Base-by-base conservation (phyloP, 257 asterid species). In the Orobanche coerulescens region DNA sequence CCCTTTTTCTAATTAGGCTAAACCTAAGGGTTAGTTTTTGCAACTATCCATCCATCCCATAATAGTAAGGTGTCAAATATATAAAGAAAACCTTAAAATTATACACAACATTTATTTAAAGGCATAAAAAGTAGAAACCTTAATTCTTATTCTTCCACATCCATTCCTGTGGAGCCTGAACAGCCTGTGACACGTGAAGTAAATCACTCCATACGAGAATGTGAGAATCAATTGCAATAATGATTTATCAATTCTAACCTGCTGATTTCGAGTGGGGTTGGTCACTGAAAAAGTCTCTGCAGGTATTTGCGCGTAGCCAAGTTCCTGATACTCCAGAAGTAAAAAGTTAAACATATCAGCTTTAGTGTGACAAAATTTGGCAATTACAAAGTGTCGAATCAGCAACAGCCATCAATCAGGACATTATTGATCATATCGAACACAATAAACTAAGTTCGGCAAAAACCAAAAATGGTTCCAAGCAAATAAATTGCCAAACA, bases 151-250 rank as follows among this genome's bases (percentile, higher is more conserved):
- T 77, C 61, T 74, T 78, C 84, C 84, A 77, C 79, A 70, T 77
- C 95, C 97, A 86, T 49, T 84, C 94, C 71, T 81, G 88, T 42
- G 85, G 63, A 5, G 81, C 79, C 69, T 73, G 83, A 24, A 57
- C 67, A 4, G 76, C 81, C 84, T 55, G 33, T 56, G 14, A 25
- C 37, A 48, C 23, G 56, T 23, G 33, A 34, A 36, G 14, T 20
- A 44, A 34, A 20, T 24, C 10, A 33, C 5, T 46, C 12, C 22
- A 26, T n/a, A 39, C 36, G 22, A 47, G 49, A 54, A 23, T 9
- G 22, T 54, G 55, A 20, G 44, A 44, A 66, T 19, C 50, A 57
- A 53, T 7, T 18, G 11, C 5, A 30, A 55, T 36, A 42, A 39
- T 50, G 3, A 42, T n/a, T 50, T 68, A 30, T 16, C 26, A 44